Percentiles rank a stretch among this genome's conserved stretches.
These are phyloP conservation scores for Beauveria scarabaeidicola DNA, from an alignment of 2,329 filamentous ascomycete species.

Conservation along the genomic window DNA sequence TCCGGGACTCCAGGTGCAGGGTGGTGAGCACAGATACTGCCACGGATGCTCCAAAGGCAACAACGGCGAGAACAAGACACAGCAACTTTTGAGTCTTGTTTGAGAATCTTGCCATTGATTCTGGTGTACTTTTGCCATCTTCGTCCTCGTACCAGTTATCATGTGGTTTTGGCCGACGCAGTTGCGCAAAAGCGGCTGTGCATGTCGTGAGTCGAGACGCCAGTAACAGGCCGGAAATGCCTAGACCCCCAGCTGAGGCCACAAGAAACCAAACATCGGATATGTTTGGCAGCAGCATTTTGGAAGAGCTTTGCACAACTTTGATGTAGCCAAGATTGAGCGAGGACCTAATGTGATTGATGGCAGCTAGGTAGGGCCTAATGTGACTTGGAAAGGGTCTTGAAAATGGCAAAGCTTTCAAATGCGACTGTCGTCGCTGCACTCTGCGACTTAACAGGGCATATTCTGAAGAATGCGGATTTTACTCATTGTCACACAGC, in stretches of 20 bases:
- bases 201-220: constrained; percentile 21
- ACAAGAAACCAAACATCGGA: background rate
- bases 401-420: background rate
- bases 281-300: background rate
- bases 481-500: no score
- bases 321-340: background rate
- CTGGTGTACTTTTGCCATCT: constrained; percentile 60
- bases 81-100: constrained; percentile 46
- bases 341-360: background rate
- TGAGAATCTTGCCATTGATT: constrained; percentile 54
- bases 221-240: constrained; percentile 23
- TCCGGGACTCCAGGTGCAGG: constrained; percentile 26
- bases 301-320: background rate
- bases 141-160: constrained; percentile 55
- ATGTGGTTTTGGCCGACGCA: constrained; percentile 18
- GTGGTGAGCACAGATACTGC: constrained; percentile 47
- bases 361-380: no score
- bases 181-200: background rate
- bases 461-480: background rate
- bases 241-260: background rate
- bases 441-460: background rate
- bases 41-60: constrained; percentile 48
- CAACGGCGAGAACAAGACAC: constrained; percentile 42
- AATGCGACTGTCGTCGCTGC: background rate
- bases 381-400: background rate